Evolutionary conservation across 306 rosid genomes (phyloP), one percentile per base, ranked within the genome.

Genomic region (Canavalia ensiformis): DNA sequence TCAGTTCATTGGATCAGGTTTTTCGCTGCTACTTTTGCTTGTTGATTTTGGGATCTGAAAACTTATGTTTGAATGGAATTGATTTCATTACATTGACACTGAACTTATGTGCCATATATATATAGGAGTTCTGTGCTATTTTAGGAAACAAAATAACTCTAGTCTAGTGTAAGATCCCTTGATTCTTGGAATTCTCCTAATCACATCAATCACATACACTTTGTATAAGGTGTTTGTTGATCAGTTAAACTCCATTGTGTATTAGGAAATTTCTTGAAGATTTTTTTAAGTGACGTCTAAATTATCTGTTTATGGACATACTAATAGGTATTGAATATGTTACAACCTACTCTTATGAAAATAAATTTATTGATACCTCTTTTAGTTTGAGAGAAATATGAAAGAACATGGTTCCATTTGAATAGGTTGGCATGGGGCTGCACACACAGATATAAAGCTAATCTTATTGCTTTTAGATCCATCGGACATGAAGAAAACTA

Each of bases 1-100:
- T 85, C 78, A 84, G 82, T 84, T 92, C 98, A 57, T 77, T 94
- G 88, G 98, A 94, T 59, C 87, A 92, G 98, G 98, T 94, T 84
- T 18, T 68, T 79, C 54, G 3, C 56, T 68, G 39, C 72, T 82
- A 7, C 44, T 44, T 66, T 52, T 78, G 39, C 66, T 60, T 45
- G 45, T 58, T 64, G 49, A 76, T 64, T 28, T 55, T n/a, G 37
- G 56, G 66, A 71, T 18, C 25, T 18, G 25, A 18, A 18, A 18
- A 18, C 25, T 18, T 18, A 18, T 0, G 25, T 18, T 18, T 18
- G 25, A 18, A 18, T 18, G 25, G 25, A 18, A 18, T 18, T 18
- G 25, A 18, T 18, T 18, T 18, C 25, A 18, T 18, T 18, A 18
- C 25, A 18, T 18, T 18, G 25, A 18, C 25, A 18, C 25, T 0